Evolutionary conservation across 768 basidiomycete species (phyloP).

Genomic region (Peribolospora kevripleyi): DNA sequence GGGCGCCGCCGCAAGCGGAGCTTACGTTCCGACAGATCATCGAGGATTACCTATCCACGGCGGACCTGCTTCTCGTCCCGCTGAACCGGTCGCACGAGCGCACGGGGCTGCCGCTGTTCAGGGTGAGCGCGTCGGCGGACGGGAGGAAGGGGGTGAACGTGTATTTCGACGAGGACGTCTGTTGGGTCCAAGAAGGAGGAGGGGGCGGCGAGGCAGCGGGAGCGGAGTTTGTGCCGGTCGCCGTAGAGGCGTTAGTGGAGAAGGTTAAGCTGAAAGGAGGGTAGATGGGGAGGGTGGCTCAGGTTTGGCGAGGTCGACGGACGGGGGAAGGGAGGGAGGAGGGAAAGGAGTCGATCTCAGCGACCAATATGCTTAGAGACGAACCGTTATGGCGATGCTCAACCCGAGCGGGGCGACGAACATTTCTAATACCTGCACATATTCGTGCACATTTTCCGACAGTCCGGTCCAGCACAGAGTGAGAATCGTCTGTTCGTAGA

Average conservation of each 20-base stretch:
- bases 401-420: too few species aligned
- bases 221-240: slow-evolving; percentile 29
- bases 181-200: slow-evolving; percentile 45
- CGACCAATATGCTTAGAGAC: too few species aligned
- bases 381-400: too few species aligned
- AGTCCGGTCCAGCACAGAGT: too few species aligned
- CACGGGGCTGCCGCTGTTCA: slow-evolving; percentile 73
- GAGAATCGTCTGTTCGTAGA: too few species aligned
- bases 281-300: too few species aligned
- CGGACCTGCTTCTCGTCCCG: slow-evolving; percentile 74
- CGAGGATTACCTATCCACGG: slow-evolving; percentile 61
- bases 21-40: slow-evolving; percentile 83
- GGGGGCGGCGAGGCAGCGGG: slow-evolving; percentile 23
- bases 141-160: slow-evolving; percentile 41
- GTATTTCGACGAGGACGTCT: slow-evolving; percentile 78
- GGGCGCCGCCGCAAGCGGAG: slow-evolving; percentile 23
- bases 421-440: too few species aligned
- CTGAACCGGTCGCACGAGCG: slow-evolving; percentile 58
- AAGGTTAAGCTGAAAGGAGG: slow-evolving; percentile 3
- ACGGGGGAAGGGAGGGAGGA: too few species aligned
- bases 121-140: slow-evolving; percentile 29
- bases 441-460: too few species aligned
- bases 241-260: slow-evolving; percentile 64
- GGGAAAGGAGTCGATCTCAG: too few species aligned
- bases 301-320: too few species aligned